Evolutionary conservation across 1,284 basidiomycete genomes (phyloP), one percentile per base, ranked within the genome.

Genomic region (Cystobasidium slooffiae): DNA sequence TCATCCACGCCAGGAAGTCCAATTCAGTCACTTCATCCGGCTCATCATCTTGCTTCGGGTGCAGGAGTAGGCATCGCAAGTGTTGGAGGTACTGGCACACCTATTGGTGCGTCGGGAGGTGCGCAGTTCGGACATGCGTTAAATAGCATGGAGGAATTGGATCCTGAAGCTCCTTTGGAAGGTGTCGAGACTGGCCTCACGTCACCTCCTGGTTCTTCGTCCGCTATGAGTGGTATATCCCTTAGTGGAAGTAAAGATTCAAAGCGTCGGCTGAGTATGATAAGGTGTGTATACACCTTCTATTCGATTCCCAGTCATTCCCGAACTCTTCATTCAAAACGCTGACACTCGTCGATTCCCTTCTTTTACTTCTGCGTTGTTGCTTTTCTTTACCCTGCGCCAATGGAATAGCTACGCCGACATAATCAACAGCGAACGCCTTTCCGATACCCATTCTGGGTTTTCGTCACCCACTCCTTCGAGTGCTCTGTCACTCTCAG

Each of bases 401-500:
- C 9, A 16, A 16, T 44, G 18, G 10, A 10, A 10, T 31, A 70
- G 68, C 47, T 62, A 61, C 37, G 68, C 68, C 58, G 68, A 70
- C 41, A 70, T 70, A 22, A 70, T 70, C 68, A 70, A 70, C 31
- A 47, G 56, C 14, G 68, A 70, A 52, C 18, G 68, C 31, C n/a
- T 68, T 16, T 68, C 66, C 14, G 66, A 56, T 22, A 41, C 66
- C 3, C 55, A 56, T 47, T 68, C 66, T 47, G 64, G 64, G 16
- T 51, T 66, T 31, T 66, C 64, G 6, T 66, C 64, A 10, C 64
- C 64, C 53, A 53, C 64, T 51, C 49, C 64, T 39, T 66, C 64
- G 14, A 66, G 64, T 47, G 51, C 64, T n/a, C 22, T 66, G 7
- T 66, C 64, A 8, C 47, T 66, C 31, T 66, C 64, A 12, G 64